Conservation (phyloP, 2,329 filamentous ascomycete genomes). For the Colletotrichum lini region DNA sequence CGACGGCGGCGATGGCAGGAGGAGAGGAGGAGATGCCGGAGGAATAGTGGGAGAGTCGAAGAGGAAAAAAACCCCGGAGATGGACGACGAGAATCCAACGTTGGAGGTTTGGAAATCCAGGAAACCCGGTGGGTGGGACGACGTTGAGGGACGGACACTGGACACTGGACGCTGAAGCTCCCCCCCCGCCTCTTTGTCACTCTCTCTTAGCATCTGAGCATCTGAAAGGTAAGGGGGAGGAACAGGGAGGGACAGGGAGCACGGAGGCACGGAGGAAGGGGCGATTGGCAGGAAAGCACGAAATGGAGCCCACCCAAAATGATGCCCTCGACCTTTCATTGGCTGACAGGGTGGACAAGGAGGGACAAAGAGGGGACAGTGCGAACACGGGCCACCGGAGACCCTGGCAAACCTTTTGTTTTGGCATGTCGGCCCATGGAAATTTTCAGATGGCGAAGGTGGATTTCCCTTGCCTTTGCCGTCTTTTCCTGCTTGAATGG, state of each 20-base stretch:
- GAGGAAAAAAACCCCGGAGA: not conserved
- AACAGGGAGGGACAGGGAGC: not conserved
- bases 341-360: not conserved
- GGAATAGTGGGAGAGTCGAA: not conserved
- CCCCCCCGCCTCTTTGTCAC: too few relatives aligned
- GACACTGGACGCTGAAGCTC: too few relatives aligned
- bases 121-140: not conserved
- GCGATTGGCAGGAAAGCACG: not conserved
- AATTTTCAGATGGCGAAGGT: slow-evolving; percentile 10
- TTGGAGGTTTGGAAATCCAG: not conserved
- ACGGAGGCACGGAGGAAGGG: not conserved
- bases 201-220: too few relatives aligned
- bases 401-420: not conserved
- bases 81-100: not conserved
- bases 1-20: too few relatives aligned
- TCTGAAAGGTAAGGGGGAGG: not conserved
- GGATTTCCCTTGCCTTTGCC: not conserved
- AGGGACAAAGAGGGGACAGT: not conserved
- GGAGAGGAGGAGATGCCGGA: not conserved
- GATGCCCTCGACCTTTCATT: not conserved
- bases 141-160: not conserved
- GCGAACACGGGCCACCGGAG: not conserved
- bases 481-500: not conserved
- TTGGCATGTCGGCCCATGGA: slow-evolving; percentile 10
- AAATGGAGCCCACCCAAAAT: not conserved